Evolutionary conservation across 2,329 filamentous ascomycete genomes (phyloP).

Genomic region (Bipolaris victoriae): DNA sequence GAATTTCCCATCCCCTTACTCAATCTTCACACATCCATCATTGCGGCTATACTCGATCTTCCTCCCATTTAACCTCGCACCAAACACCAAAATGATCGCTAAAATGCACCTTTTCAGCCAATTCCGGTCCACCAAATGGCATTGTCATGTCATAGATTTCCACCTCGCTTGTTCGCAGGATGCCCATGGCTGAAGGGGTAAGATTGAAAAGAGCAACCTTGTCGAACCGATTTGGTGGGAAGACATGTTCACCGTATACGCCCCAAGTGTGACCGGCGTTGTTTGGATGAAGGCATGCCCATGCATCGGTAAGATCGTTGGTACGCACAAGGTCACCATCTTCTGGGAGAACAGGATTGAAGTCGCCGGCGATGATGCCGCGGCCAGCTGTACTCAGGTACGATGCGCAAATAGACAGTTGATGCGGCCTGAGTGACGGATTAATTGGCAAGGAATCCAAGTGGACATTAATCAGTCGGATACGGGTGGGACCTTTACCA

Average conservation of each 20-base stretch:
- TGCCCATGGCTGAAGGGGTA: no score
- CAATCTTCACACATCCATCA: not conserved
- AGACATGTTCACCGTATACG: constrained; percentile 9
- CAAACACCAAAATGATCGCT: constrained; percentile 12
- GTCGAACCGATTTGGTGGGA: constrained; percentile 4
- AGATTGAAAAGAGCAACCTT: constrained; percentile 5
- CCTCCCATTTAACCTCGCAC: constrained; percentile 13
- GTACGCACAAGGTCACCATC: constrained; percentile 4
- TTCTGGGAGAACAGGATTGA: constrained; percentile 8
- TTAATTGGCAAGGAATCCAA: constrained; percentile 9
- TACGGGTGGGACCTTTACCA: no score
- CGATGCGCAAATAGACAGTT: not conserved
- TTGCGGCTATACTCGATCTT: not conserved
- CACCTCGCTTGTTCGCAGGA: no score
- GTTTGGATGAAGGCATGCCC: no score
- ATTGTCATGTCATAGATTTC: no score
- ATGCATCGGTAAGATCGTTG: constrained; percentile 4
- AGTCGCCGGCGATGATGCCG: constrained; percentile 8
- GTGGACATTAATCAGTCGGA: constrained; percentile 9
- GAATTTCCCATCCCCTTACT: no score
- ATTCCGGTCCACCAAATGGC: no score
- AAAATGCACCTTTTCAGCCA: not conserved
- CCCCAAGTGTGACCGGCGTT: constrained; percentile 9
- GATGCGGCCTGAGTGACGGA: constrained; percentile 7
- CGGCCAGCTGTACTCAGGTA: constrained; percentile 5